Evolutionary conservation across 2,329 filamentous ascomycete genomes (phyloP), one percentile per base, ranked within the genome.

Genomic region (Fusarium sp.): DNA sequence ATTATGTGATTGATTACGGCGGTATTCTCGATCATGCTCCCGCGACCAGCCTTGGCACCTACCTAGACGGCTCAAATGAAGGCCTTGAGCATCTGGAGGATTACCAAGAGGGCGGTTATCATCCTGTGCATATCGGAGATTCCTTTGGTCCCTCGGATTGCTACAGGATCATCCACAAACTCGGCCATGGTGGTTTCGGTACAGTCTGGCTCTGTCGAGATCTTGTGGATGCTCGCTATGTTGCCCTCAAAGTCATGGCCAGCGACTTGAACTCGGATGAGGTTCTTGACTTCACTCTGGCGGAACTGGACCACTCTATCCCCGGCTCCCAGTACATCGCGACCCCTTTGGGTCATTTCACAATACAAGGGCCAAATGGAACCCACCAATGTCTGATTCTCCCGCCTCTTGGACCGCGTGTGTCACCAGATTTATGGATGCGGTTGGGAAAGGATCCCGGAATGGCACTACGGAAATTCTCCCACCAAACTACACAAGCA

Each of bases 321-420:
- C 15, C 51, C 6, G 61, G 58, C 0, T 52, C 41, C 0, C n/a
- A 52, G 1, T 52, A 7, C 11, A 52, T 52, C 0, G 27, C 58
- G 0, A 17, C 19, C 13, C 61, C 51, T 0, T 3, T 64, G 0
- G 19, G 35, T 4, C 39, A 20, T 0, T 64, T 64, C 7, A 27
- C 20, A 0, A 0, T 64, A 1, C 0, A 52, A 0, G 61, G 58
- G 0, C 58, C 75, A 0, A 77, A 76, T 27, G 76, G 76, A 4
- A 45, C 22, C 2, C 76, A 77, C 7, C 52, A 69, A 4, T 73
- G 62, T 37, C 54, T 77, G 4, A 71, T 74, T 1, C 70, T 75
- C 17, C 75, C 68, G 1, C 65, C 76, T 6, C 68, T 78, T 10
- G 75, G 76, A 2, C 75, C 71, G n/a, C 68, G 51, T 19, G 72